These are phyloP conservation scores for Tulasnella sp. DNA, from an alignment of 768 basidiomycete genomes.

Conservation along the genomic window DNA sequence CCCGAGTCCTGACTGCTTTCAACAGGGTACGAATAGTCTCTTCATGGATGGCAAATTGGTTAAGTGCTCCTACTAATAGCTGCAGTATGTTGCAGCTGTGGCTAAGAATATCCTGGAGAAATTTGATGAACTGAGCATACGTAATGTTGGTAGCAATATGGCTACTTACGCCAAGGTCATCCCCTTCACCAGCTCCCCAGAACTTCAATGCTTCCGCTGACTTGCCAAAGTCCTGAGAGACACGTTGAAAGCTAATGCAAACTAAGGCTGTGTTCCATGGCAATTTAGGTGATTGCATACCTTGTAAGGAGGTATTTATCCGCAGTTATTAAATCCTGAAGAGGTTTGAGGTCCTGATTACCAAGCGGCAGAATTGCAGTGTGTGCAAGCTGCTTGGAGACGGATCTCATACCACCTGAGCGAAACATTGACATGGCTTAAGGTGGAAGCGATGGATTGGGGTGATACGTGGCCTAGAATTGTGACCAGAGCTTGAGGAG, in stretches of 20 bases:
- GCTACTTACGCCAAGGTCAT: constrained; percentile 57
- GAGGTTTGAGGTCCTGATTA: constrained; percentile 63
- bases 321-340: constrained; percentile 81
- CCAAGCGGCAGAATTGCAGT: constrained; percentile 61
- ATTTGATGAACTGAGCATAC: not conserved
- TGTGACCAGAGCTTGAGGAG: too few species aligned
- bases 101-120: constrained; percentile 52
- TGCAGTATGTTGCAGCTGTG: constrained; percentile 54
- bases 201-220: constrained; percentile 56
- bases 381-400: constrained; percentile 60
- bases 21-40: constrained; percentile 54
- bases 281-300: constrained; percentile 32
- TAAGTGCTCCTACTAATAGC: constrained; percentile 53
- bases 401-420: constrained; percentile 5
- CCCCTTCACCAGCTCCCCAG: constrained; percentile 67
- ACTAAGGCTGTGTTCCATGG: not conserved
- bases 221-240: constrained; percentile 51
- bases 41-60: constrained; percentile 58
- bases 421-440: constrained; percentile 7
- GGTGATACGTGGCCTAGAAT: too few species aligned
- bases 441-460: too few species aligned
- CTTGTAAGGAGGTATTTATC: constrained; percentile 71
- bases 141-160: not conserved
- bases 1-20: constrained; percentile 71
- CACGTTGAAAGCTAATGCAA: constrained; percentile 41